Evolutionary conservation across 2,329 filamentous ascomycete genomes (phyloP).

Genomic region (Sclerotiophoma versabilis): DNA sequence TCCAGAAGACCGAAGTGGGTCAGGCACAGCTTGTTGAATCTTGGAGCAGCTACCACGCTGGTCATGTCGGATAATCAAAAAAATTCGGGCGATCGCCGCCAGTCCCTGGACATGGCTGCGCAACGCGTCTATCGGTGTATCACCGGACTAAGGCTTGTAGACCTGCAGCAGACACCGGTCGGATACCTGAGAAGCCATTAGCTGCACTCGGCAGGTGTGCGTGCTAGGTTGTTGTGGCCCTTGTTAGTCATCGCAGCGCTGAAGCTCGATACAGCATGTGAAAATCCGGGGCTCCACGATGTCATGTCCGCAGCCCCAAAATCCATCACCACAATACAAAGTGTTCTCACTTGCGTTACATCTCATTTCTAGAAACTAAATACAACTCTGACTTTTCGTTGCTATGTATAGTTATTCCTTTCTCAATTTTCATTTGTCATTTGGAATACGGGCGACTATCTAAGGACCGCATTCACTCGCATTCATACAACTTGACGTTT

Average conservation of each 20-base stretch:
- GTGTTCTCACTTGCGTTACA: background rate
- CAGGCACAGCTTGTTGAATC: background rate
- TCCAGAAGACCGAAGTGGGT: background rate
- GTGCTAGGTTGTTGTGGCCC: background rate
- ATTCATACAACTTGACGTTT: background rate
- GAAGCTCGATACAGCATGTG: conserved; percentile 8
- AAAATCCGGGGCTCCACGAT: conserved; percentile 22
- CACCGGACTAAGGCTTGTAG: background rate
- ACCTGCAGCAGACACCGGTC: conserved; percentile 1
- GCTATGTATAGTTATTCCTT: too few species aligned
- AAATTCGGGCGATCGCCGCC: background rate
- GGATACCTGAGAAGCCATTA: conserved; percentile 2
- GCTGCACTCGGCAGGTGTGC: background rate
- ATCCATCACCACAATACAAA: background rate
- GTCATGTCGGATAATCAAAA: background rate
- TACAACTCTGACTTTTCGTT: too few species aligned
- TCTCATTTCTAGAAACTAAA: too few species aligned
- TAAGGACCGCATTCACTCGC: background rate
- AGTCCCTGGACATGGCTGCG: background rate
- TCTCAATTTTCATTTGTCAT: too few species aligned
- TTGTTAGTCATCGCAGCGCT: background rate
- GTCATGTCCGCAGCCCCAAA: conserved; percentile 1
- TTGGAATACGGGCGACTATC: background rate
- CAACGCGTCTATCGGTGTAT: conserved; percentile 1
- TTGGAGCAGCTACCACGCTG: background rate